Conservation (phyloP, 345 rosid genomes). For the Salix koriyanagi region DNA sequence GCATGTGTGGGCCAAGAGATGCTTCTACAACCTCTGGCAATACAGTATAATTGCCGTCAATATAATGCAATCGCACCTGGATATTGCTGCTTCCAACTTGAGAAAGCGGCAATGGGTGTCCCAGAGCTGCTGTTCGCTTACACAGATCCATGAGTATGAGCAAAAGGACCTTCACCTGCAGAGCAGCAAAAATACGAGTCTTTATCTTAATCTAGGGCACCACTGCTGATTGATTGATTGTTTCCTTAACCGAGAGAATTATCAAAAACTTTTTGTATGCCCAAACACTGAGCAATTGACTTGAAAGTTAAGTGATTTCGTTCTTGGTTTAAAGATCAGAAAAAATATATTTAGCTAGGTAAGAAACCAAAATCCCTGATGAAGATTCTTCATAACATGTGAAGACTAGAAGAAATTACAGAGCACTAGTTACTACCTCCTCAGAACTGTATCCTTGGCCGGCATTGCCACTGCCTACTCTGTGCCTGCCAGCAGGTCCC, state of each 20-base stretch:
- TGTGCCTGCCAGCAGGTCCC: constrained; percentile 60
- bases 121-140: constrained; percentile 66
- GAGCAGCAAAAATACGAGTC: neutral
- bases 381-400: neutral
- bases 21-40: constrained; percentile 99
- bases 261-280: neutral
- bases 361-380: neutral
- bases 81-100: constrained; percentile 86
- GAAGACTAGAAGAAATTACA: neutral
- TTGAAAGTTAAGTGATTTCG: neutral
- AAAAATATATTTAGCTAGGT: neutral
- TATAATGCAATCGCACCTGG: constrained; percentile 95
- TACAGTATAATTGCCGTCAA: constrained; percentile 93
- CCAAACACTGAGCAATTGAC: neutral
- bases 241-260: neutral
- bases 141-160: constrained; percentile 98
- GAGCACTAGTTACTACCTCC: constrained; percentile 50
- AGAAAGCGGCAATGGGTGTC: constrained; percentile 85
- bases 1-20: constrained; percentile 98
- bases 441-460: constrained; percentile 99
- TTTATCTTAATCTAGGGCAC: neutral
- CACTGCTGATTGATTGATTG: neutral
- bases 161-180: constrained; percentile 95
- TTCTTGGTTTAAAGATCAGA: neutral
- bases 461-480: constrained; percentile 93